Evolutionary conservation across 495 filamentous ascomycete genomes (phyloP).

Genomic region (Podospora conica): DNA sequence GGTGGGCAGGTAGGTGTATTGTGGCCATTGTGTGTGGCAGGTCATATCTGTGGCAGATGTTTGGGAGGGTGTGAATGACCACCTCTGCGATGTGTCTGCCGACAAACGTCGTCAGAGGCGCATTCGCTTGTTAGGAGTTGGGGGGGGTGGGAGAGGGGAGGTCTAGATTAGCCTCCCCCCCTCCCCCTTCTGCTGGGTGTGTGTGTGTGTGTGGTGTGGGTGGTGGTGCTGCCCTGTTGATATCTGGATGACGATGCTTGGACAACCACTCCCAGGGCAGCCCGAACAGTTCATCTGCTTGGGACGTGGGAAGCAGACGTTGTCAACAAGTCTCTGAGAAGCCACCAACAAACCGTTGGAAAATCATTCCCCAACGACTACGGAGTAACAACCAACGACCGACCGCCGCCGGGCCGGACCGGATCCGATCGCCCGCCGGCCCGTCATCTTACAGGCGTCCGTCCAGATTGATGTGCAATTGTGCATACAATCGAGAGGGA

Average conservation of each 20-base stretch:
- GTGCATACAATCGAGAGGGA: neutral
- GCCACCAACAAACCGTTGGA: neutral
- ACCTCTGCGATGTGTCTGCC: neutral
- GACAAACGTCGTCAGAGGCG: neutral
- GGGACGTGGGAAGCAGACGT: neutral
- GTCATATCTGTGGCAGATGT: neutral
- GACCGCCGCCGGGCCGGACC: neutral
- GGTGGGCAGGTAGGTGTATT: too few relatives aligned
- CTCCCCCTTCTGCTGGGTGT: neutral
- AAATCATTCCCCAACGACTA: neutral
- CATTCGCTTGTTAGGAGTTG: neutral
- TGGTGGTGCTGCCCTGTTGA: neutral
- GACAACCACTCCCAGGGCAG: too few relatives aligned
- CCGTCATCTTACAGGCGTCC: neutral
- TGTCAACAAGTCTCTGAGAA: neutral
- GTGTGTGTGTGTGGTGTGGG: neutral
- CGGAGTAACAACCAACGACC: too few relatives aligned
- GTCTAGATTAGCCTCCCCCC: neutral
- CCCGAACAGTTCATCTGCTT: neutral
- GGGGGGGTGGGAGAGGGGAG: neutral
- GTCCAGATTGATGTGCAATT: neutral
- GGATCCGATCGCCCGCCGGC: neutral
- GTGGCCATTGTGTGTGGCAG: too few relatives aligned
- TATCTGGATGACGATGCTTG: neutral
- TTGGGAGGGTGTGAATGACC: neutral